A percentile compares a stretch with the other conserved stretches of the same genome.
Evolutionary conservation across 2,329 filamentous ascomycete species (phyloP).

Genomic region (Colletotrichum filicis): DNA sequence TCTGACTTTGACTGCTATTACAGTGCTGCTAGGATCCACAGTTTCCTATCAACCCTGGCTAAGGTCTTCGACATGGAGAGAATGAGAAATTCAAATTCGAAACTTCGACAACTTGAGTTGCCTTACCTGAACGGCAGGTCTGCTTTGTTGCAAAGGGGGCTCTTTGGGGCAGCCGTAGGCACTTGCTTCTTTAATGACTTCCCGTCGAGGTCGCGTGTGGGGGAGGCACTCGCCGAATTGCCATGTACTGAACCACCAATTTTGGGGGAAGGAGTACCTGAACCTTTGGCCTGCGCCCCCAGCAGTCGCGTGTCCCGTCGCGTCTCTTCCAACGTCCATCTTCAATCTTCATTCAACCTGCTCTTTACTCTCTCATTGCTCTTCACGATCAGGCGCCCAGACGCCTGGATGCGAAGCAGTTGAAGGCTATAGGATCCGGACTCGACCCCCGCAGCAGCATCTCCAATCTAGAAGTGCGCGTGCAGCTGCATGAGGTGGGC

Average conservation of each 20-base stretch:
- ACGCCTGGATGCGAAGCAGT: not conserved
- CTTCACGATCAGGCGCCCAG: not conserved
- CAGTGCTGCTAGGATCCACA: too few relatives aligned
- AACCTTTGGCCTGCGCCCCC: not conserved
- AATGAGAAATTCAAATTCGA: too few relatives aligned
- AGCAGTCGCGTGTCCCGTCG: slow-evolving; percentile 24
- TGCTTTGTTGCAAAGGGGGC: too few relatives aligned
- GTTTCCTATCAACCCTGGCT: too few relatives aligned
- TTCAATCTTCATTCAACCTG: not conserved
- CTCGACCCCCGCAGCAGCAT: not conserved
- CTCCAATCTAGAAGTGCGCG: not conserved
- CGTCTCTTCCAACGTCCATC: not conserved
- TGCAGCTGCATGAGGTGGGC: not conserved
- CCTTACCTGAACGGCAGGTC: too few relatives aligned
- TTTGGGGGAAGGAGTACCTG: not conserved
- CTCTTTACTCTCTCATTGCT: not conserved
- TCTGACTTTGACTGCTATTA: too few relatives aligned
- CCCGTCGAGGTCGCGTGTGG: not conserved
- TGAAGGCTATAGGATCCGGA: not conserved
- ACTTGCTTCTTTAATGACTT: not conserved
- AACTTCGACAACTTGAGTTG: too few relatives aligned
- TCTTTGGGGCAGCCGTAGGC: not conserved
- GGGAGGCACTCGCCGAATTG: not conserved
- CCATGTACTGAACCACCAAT: slow-evolving; percentile 1
- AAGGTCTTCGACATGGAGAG: too few relatives aligned